Conservation (phyloP, 306 rosid species). For the Prosopis cineraria region DNA sequence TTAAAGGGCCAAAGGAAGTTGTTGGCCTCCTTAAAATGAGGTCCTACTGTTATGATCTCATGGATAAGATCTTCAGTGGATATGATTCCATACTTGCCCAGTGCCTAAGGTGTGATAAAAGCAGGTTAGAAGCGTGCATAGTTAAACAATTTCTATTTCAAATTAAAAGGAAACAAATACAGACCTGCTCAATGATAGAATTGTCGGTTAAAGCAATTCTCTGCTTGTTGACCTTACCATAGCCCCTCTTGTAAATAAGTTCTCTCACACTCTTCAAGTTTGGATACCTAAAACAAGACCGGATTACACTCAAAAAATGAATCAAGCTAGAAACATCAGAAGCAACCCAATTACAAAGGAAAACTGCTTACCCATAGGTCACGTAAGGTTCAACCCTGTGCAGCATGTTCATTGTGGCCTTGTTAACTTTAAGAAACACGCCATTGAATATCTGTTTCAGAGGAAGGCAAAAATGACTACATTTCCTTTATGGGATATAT, state of each 20-base stretch:
- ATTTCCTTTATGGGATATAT: background rate
- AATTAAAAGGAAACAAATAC: background rate
- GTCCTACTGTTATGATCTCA: conserved; percentile 86
- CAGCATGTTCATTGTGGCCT: conserved; percentile 87
- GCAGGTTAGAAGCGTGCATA: conserved; percentile 21
- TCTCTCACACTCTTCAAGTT: conserved; percentile 86
- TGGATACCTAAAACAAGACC: conserved; percentile 55
- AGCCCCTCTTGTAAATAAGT: conserved; percentile 83
- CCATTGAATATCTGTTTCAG: conserved; percentile 78
- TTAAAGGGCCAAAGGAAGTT: conserved; percentile 94
- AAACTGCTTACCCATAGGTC: conserved; percentile 66
- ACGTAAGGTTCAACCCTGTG: conserved; percentile 91
- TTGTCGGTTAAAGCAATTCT: conserved; percentile 77
- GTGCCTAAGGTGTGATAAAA: conserved; percentile 45
- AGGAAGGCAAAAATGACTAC: background rate
- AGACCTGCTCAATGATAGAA: conserved; percentile 71
- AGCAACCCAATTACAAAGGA: background rate
- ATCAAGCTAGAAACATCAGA: background rate
- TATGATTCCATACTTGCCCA: conserved; percentile 73
- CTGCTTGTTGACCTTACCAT: conserved; percentile 75
- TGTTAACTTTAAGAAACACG: conserved; percentile 89
- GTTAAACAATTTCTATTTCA: background rate
- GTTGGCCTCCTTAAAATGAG: conserved; percentile 89
- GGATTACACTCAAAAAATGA: background rate
- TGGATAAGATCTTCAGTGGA: conserved; percentile 82